A percentile compares a stretch with the other conserved stretches of the same genome.
Conservation (phyloP, 768 basidiomycete genomes). For the Mycena alexandri region DNA sequence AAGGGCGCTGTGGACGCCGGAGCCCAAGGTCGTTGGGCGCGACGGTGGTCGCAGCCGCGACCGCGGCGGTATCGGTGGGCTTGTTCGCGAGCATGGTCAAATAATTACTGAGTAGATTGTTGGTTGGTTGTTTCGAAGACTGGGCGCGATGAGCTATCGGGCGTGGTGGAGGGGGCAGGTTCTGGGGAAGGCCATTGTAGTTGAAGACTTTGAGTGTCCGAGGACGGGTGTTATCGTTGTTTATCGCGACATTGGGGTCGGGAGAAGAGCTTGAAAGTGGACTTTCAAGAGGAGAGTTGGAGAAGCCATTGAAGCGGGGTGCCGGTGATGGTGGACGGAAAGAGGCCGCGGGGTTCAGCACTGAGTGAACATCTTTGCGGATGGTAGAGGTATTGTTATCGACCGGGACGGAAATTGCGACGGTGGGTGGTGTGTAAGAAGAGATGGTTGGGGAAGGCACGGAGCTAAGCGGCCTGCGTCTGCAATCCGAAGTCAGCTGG, state of each 20-base stretch:
- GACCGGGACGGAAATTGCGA: conserved; percentile 28
- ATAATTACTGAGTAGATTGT: conserved; percentile 55
- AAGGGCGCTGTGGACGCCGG: background rate
- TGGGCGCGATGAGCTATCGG: conserved; percentile 53
- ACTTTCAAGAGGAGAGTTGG: conserved; percentile 54
- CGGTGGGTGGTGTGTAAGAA: background rate
- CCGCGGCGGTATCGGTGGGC: conserved; percentile 41
- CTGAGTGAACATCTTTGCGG: conserved; percentile 27
- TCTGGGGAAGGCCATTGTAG: conserved; percentile 66
- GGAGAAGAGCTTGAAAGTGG: conserved; percentile 42
- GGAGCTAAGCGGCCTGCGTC: conserved; percentile 21
- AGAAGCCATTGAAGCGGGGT: conserved; percentile 34
- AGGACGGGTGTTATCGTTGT: conserved; percentile 33
- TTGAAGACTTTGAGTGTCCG: conserved; percentile 47
- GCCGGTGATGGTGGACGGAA: conserved; percentile 34
- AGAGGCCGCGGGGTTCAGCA: conserved; percentile 16
- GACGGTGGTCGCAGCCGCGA: conserved; percentile 8
- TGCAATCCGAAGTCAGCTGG: conserved; percentile 28
- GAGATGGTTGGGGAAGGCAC: conserved; percentile 20
- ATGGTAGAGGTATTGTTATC: conserved; percentile 4
- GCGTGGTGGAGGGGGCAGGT: conserved; percentile 59
- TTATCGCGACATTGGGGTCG: conserved; percentile 58
- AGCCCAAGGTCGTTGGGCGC: conserved; percentile 1
- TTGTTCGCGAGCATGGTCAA: conserved; percentile 59
- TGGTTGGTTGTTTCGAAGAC: conserved; percentile 46